Evolutionary conservation across 257 asterid genomes (phyloP), one percentile per base, ranked within the genome.

Genomic region (Agastache rugosa): DNA sequence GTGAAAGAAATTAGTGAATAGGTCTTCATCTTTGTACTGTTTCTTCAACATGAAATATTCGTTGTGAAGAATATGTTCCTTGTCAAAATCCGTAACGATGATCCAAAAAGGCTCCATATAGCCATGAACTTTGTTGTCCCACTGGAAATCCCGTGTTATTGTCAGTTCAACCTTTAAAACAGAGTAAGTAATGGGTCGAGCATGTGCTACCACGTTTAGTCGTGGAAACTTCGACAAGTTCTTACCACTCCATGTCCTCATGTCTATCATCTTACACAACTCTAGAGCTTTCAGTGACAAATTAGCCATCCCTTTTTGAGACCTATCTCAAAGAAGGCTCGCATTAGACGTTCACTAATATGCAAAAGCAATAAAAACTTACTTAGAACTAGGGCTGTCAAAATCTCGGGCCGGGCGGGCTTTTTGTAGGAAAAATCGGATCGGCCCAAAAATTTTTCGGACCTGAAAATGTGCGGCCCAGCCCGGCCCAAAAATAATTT

Each of bases 191-290:
- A 85, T 82, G 39, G 89, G 89, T 59, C 82, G 89, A 69, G 82
- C 89, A 55, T 85, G 89, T 17, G 89, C 89, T 37, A 74, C 82
- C 77, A 86, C 75, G 76, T 84, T 80, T 23, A 85, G 84, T 78
- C 82, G 82, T 8, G 89, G 89, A 50, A 85, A 82, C 82, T 85
- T 2, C n/a, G n/a, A n/a, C n/a, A n/a, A n/a, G 85, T 77, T 76
- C 84, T 83, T 58, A 88, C 91, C 87, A 84, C 88, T 86, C 91
- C 91, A 86, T 85, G 82, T 84, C 74, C 87, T 81, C 82, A 75
- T 86, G 84, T 81, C 84, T 41, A 86, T 75, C 91, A 86, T 86
- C 73, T 86, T 86, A 79, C 91, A 86, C 50, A 86, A 50, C 67
- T 82, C 84, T 69, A 86, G 74, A 72, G 91, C 91, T 83, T 86